phyloP scores from a whole-genome alignment of 2,329 filamentous ascomycete genomes.

The Pseudopyricularia cyperi region DNA sequence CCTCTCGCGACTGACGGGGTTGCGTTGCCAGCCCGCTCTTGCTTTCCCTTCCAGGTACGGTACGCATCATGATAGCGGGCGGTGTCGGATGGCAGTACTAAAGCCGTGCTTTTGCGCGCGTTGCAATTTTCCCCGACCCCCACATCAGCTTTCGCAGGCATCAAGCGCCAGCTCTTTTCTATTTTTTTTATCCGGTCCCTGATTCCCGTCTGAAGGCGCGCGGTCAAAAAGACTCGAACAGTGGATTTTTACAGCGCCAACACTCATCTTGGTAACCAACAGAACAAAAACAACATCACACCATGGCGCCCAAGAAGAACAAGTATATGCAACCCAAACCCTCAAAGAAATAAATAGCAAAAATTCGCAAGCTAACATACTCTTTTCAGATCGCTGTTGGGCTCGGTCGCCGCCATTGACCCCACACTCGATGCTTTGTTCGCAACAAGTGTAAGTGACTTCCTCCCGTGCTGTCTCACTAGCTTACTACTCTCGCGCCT shows the following conservation, averaged over 20 bases:
- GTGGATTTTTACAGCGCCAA: too few relatives aligned
- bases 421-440: constrained; percentile 59
- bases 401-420: constrained; percentile 39
- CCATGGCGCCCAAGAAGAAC: not conserved
- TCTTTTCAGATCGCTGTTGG: constrained; percentile 12
- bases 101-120: not conserved
- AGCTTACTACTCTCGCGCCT: not conserved
- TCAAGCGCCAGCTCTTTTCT: not conserved
- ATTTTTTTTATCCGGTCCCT: too few relatives aligned
- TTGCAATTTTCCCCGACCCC: not conserved
- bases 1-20: not conserved
- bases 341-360: not conserved
- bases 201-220: too few relatives aligned
- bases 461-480: not conserved
- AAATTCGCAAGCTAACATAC: not conserved
- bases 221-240: not conserved
- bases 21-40: too few relatives aligned
- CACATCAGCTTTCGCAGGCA: not conserved
- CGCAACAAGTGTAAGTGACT: constrained; percentile 51
- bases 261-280: too few relatives aligned
- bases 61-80: not conserved
- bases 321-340: not conserved
- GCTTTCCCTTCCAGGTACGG: not conserved
- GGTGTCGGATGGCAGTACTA: not conserved
- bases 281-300: too few relatives aligned